A percentile compares a stretch with the other conserved stretches of the same genome.
These are phyloP conservation scores for Lactarius vividus DNA, from an alignment of 768 basidiomycete genomes.

Conservation along the genomic window DNA sequence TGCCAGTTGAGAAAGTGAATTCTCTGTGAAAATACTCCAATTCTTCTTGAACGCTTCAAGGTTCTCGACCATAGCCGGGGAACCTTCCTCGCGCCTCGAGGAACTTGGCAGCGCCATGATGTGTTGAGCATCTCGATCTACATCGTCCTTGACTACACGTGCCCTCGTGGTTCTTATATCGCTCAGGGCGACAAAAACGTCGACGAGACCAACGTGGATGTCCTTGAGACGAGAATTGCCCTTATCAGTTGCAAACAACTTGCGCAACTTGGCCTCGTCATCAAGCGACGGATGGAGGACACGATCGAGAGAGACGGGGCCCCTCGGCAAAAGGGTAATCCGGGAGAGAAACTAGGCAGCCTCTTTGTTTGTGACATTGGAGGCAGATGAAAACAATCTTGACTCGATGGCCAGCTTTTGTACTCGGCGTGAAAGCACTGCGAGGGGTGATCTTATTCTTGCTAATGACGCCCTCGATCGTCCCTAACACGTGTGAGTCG, in stretches of 20 bases:
- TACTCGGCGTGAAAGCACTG: no score
- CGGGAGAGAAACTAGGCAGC: conserved; percentile 33
- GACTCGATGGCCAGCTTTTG: background rate
- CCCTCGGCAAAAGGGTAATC: conserved; percentile 30
- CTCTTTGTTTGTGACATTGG: conserved; percentile 33
- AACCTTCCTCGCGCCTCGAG: conserved; percentile 48
- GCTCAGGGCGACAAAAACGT: conserved; percentile 51
- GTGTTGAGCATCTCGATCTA: conserved; percentile 47
- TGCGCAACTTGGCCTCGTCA: conserved; percentile 54
- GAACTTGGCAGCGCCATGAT: conserved; percentile 50
- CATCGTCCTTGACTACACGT: conserved; percentile 44
- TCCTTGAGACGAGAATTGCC: conserved; percentile 43
- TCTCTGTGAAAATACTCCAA: conserved; percentile 63
- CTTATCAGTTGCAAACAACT: conserved; percentile 54
- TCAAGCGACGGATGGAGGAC: conserved; percentile 54
- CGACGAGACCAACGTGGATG: conserved; percentile 56
- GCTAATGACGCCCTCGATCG: background rate
- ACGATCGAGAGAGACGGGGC: conserved; percentile 40
- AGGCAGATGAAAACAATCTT: background rate
- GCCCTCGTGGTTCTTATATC: conserved; percentile 51
- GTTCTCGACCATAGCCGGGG: conserved; percentile 46
- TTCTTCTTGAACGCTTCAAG: conserved; percentile 62
- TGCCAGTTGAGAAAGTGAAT: conserved; percentile 53
- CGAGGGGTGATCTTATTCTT: background rate
- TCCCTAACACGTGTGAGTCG: background rate